A percentile compares a stretch with the other conserved stretches of the same genome.
Evolutionary conservation across 2,329 filamentous ascomycete species (phyloP).

Genomic region (Colletotrichum sublineola): DNA sequence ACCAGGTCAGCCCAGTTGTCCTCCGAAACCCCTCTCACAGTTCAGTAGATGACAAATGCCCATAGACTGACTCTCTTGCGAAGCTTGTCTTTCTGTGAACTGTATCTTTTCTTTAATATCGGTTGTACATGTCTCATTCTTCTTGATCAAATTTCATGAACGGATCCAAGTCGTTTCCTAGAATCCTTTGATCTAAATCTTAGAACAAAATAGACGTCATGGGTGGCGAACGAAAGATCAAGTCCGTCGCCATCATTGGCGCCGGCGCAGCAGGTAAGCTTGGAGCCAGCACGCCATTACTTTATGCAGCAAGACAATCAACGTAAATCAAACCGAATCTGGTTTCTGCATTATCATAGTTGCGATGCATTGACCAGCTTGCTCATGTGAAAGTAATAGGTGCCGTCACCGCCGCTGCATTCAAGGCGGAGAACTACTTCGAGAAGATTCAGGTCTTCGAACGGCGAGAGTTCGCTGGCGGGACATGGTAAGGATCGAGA

Average conservation of each 20-base stretch:
- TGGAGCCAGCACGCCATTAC: background rate
- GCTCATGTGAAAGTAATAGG: constrained; percentile 49
- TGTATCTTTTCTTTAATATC: constrained; percentile 3
- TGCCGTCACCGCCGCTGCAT: constrained; percentile 61
- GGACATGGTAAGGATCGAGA: constrained; percentile 56
- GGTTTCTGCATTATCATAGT: background rate
- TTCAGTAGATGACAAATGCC: constrained; percentile 32
- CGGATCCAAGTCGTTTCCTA: background rate
- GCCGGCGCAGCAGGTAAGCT: constrained; percentile 57
- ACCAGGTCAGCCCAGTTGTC: constrained; percentile 14
- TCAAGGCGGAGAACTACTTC: constrained; percentile 60
- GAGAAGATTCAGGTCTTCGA: constrained; percentile 59
- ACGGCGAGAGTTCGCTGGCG: constrained; percentile 57
- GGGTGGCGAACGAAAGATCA: constrained; percentile 47
- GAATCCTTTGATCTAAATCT: background rate
- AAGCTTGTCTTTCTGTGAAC: background rate
- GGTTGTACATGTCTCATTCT: background rate
- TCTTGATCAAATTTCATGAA: background rate
- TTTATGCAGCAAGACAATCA: background rate
- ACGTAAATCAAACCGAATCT: background rate
- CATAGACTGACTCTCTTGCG: constrained; percentile 9
- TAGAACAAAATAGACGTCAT: constrained; percentile 18
- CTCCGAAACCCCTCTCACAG: constrained; percentile 2
- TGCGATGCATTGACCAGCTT: background rate
- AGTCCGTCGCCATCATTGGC: constrained; percentile 59